Conservation (phyloP, 1,139 yeast species). For the Saccharomyces pastorianus region DNA sequence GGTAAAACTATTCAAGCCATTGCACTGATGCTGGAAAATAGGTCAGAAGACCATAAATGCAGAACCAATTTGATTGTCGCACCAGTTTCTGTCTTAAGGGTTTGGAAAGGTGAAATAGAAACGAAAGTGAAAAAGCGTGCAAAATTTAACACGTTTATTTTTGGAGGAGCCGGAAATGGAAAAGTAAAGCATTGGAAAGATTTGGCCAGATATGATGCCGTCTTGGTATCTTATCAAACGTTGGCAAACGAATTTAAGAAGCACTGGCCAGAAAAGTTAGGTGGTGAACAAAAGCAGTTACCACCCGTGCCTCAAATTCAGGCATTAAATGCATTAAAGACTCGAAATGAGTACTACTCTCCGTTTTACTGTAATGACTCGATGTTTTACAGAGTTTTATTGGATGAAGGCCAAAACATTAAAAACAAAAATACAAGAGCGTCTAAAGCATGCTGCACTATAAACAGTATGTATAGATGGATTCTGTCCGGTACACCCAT, state of each 20-base stretch:
- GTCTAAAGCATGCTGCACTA: conserved; percentile 56
- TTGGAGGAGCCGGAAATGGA: conserved; percentile 47
- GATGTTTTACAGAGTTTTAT: conserved; percentile 55
- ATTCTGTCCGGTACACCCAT: conserved; percentile 93
- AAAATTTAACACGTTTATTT: conserved; percentile 46
- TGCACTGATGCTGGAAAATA: conserved; percentile 55
- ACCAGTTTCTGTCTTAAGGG: conserved; percentile 74
- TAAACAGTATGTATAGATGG: conserved; percentile 55
- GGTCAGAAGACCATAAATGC: conserved; percentile 31
- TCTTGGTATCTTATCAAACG: conserved; percentile 70
- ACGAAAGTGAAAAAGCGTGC: conserved; percentile 48
- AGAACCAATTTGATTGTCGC: conserved; percentile 72
- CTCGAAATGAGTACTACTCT: conserved; percentile 40
- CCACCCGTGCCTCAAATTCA: conserved; percentile 37
- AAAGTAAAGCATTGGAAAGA: conserved; percentile 39
- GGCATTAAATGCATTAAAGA: conserved; percentile 30
- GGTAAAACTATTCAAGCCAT: conserved; percentile 86
- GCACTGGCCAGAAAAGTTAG: conserved; percentile 36
- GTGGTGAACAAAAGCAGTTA: conserved; percentile 17
- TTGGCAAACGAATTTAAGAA: conserved; percentile 60
- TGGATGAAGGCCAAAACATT: conserved; percentile 89
- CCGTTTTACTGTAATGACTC: conserved; percentile 59
- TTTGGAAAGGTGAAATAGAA: conserved; percentile 74
- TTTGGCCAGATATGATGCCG: conserved; percentile 55
- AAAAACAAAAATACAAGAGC: conserved; percentile 65